A percentile compares a stretch with the other conserved stretches of the same genome.
Conservation (phyloP, 805 yeast species). For the Sugiyamaella chiloensis region DNA sequence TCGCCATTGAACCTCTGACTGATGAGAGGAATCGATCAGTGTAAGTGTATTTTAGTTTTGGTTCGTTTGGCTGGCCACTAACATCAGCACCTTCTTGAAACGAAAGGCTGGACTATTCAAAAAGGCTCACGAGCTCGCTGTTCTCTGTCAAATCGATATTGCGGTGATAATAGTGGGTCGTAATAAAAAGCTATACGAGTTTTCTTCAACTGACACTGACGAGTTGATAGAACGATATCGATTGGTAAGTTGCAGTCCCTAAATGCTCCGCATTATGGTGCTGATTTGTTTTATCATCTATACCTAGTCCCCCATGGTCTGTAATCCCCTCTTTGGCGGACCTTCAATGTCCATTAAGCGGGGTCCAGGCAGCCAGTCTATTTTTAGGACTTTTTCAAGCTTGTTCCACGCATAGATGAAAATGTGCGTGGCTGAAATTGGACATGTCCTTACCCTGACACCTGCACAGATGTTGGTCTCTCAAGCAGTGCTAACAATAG, state of each 20-base stretch:
- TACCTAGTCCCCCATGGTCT: no score
- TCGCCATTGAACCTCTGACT: slow-evolving; percentile 83
- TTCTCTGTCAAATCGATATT: slow-evolving; percentile 87
- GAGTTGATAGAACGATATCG: slow-evolving; percentile 35
- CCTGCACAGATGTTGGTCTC: neutral
- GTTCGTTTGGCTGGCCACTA: slow-evolving; percentile 4
- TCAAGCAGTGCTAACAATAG: slow-evolving; percentile 17
- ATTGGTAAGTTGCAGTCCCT: slow-evolving; percentile 25
- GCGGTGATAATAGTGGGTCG: slow-evolving; percentile 86
- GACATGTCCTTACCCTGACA: neutral
- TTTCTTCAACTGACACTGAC: slow-evolving; percentile 64
- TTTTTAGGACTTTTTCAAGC: neutral
- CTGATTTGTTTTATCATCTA: no score
- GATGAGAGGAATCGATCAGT: slow-evolving; percentile 75
- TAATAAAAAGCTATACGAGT: slow-evolving; percentile 77
- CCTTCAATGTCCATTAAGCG: no score
- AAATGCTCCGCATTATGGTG: no score
- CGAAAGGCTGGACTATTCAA: slow-evolving; percentile 88
- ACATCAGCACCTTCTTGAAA: slow-evolving; percentile 71
- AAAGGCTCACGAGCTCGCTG: slow-evolving; percentile 81
- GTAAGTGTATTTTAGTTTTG: slow-evolving; percentile 26
- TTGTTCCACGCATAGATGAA: neutral
- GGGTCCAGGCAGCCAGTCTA: no score
- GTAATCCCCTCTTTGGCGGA: no score
- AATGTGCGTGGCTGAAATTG: neutral